A percentile compares a stretch with the other conserved stretches of the same genome.
These are phyloP conservation scores for Neopestalotiopsis clavispora DNA, from an alignment of 2,329 filamentous ascomycete species.

Conservation along the genomic window DNA sequence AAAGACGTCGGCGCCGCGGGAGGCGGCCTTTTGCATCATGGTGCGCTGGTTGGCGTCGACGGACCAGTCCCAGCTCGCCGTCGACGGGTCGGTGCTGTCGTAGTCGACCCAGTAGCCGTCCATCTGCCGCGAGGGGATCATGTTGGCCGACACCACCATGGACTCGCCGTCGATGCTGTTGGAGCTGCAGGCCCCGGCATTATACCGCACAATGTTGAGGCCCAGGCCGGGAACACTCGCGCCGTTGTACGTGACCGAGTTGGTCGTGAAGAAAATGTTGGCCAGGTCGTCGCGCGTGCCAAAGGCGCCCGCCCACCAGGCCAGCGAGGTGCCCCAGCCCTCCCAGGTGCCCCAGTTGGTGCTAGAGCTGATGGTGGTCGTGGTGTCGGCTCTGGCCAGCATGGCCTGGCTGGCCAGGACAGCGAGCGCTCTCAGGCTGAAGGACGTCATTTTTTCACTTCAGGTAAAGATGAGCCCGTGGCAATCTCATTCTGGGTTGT, in stretches of 20 bases:
- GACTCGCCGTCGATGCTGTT: slow-evolving; percentile 37
- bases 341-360: slow-evolving; percentile 47
- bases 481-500: background rate
- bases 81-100: slow-evolving; percentile 37
- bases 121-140: slow-evolving; percentile 42
- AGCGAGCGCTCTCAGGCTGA: background rate
- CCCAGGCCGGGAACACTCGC: slow-evolving; percentile 42
- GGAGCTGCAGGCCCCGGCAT: slow-evolving; percentile 45
- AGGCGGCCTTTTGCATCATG: slow-evolving; percentile 43
- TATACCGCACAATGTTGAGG: slow-evolving; percentile 48
- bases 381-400: slow-evolving; percentile 31
- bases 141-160: slow-evolving; percentile 43
- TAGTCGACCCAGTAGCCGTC: slow-evolving; percentile 47
- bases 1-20: slow-evolving; percentile 40
- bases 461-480: background rate
- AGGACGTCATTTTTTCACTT: background rate
- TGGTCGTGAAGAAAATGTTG: slow-evolving; percentile 44
- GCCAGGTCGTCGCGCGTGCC: slow-evolving; percentile 46
- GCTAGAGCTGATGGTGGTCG: slow-evolving; percentile 36
- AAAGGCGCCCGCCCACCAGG: slow-evolving; percentile 49
- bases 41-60: slow-evolving; percentile 44
- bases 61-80: slow-evolving; percentile 45
- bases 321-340: slow-evolving; percentile 48
- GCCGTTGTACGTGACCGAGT: slow-evolving; percentile 34
- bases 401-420: background rate